Percentiles rank a stretch among this genome's conserved stretches.
Conservation (phyloP, 2,329 filamentous ascomycete species). For the Botrytis hyacinthi region DNA sequence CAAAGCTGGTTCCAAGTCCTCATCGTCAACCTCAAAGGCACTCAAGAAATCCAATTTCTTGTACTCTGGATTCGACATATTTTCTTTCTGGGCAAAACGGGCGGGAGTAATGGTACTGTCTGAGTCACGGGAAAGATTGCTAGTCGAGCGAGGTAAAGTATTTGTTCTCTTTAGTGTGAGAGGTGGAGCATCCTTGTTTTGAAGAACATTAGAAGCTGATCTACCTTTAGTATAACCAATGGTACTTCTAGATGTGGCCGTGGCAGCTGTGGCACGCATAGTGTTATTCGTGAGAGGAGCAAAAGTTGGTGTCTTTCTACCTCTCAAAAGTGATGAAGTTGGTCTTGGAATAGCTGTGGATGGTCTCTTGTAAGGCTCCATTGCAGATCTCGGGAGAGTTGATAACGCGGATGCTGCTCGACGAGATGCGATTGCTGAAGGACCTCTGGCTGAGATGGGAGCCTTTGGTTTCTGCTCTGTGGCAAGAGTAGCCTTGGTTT, state of each 20-base stretch:
- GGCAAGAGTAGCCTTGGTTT: conserved; percentile 21
- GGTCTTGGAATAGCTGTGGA: conserved; percentile 38
- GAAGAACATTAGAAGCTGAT: conserved; percentile 45
- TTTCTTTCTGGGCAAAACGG: conserved; percentile 41
- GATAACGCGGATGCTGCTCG: conserved; percentile 54
- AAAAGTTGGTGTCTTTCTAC: conserved; percentile 42
- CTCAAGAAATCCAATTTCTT: conserved; percentile 54
- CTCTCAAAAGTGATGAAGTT: conserved; percentile 33
- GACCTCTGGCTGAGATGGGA: conserved; percentile 34
- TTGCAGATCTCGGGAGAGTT: conserved; percentile 38
- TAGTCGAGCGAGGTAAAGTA: conserved; percentile 30
- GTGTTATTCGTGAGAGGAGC: conserved; percentile 45
- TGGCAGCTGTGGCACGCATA: conserved; percentile 59
- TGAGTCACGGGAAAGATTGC: conserved; percentile 42
- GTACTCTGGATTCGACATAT: conserved; percentile 37
- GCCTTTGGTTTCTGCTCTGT: conserved; percentile 30
- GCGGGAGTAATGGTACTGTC: conserved; percentile 51
- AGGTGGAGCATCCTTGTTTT: conserved; percentile 20
- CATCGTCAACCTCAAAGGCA: conserved; percentile 54
- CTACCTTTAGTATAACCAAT: conserved; percentile 83
- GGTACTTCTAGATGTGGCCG: conserved; percentile 72
- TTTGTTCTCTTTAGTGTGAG: conserved; percentile 18
- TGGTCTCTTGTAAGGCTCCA: conserved; percentile 37
- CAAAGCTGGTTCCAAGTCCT: conserved; percentile 40
- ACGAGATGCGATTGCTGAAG: conserved; percentile 55